A percentile compares a stretch with the other conserved stretches of the same genome.
Conservation (phyloP, 352 stramenopile genomes). For the Salisapilia sapeloensis region DNA sequence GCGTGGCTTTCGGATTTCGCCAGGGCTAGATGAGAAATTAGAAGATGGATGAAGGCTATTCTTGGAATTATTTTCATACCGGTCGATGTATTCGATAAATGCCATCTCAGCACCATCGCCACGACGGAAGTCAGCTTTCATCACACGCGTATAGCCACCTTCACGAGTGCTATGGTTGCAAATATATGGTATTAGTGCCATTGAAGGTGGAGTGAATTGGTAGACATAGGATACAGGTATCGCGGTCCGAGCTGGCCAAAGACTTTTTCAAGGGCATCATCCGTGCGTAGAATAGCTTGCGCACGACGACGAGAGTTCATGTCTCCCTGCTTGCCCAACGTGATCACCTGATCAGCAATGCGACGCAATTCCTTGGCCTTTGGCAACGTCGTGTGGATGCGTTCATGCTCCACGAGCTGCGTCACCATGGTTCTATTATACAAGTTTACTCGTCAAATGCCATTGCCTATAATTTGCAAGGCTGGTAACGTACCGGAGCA, state of each 20-base stretch:
- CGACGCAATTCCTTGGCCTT: conserved; percentile 93
- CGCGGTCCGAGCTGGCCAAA: conserved; percentile 91
- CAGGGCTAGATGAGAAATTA: conserved; percentile 15
- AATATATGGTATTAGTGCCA: not conserved
- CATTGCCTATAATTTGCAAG: conserved; percentile 1
- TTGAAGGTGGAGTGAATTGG: not conserved
- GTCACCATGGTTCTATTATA: conserved; percentile 86
- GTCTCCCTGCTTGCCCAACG: conserved; percentile 84
- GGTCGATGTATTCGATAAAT: conserved; percentile 96
- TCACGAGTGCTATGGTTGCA: conserved; percentile 21
- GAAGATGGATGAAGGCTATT: not conserved
- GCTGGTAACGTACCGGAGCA: conserved; percentile 75
- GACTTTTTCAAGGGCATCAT: conserved; percentile 87
- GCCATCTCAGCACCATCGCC: conserved; percentile 95
- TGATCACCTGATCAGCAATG: conserved; percentile 91
- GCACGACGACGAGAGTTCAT: conserved; percentile 74
- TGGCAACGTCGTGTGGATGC: conserved; percentile 92
- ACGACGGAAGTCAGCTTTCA: conserved; percentile 87
- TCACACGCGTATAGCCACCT: conserved; percentile 92
- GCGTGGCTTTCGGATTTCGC: conserved; percentile 74
- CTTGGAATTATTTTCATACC: no score
- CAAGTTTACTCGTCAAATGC: not conserved
- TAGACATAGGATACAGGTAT: conserved; percentile 55
- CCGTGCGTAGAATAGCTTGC: conserved; percentile 76
- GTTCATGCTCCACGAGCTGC: conserved; percentile 95